These are phyloP conservation scores for Spergularia azorica DNA, from an alignment of 179 eudicot genomes.

Conservation along the genomic window DNA sequence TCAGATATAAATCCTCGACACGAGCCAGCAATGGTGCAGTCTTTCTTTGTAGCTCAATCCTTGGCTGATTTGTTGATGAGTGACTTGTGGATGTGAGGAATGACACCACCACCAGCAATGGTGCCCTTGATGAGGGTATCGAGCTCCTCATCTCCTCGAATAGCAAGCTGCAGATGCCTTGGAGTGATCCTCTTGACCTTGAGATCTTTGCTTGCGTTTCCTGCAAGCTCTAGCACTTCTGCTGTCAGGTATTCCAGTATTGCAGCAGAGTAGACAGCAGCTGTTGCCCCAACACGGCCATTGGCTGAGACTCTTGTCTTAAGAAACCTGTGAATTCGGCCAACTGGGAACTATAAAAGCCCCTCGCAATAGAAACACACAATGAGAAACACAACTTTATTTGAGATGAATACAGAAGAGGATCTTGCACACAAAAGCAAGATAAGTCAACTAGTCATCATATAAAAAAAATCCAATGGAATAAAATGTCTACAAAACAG, in stretches of 20 bases:
- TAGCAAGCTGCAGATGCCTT: slow-evolving; percentile 57
- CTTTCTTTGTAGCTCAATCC: slow-evolving; percentile 25
- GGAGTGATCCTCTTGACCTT: slow-evolving; percentile 65
- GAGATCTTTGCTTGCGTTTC: slow-evolving; percentile 64
- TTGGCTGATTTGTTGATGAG: slow-evolving; percentile 54
- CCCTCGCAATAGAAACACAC: not conserved
- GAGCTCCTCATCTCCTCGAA: slow-evolving; percentile 61
- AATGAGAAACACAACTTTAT: not conserved
- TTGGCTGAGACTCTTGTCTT: slow-evolving; percentile 49
- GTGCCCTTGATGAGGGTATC: slow-evolving; percentile 60
- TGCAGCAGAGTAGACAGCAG: slow-evolving; percentile 59
- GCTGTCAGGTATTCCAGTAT: slow-evolving; percentile 60
- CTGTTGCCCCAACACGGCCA: slow-evolving; percentile 59
- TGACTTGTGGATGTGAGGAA: slow-evolving; percentile 61
- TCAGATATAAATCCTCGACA: not conserved
- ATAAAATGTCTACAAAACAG: too few species aligned
- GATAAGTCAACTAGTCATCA: not conserved
- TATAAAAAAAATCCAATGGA: too few species aligned
- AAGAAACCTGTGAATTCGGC: slow-evolving; percentile 55
- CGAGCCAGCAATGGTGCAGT: not conserved
- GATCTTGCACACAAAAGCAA: not conserved
- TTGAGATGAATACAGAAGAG: not conserved
- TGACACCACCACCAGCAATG: slow-evolving; percentile 67
- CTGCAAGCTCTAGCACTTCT: slow-evolving; percentile 57
- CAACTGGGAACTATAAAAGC: slow-evolving; percentile 50